Evolutionary conservation across 371 early-diverging fungal species (phyloP).

Genomic region (Phascolomyces articulosus): DNA sequence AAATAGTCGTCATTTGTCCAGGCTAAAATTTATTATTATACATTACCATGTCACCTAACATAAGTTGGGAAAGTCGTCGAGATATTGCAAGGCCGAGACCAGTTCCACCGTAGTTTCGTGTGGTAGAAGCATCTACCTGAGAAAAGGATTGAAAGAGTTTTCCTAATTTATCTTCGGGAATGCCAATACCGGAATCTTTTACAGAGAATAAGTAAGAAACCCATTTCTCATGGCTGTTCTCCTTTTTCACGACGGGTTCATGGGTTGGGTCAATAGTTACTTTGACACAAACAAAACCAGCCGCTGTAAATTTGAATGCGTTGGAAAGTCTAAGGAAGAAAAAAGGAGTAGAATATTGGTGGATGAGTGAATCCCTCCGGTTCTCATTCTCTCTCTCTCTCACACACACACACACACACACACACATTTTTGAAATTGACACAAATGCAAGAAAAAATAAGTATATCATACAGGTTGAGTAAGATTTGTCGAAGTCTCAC

Average conservation of each 20-base stretch:
- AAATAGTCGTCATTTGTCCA: too few species aligned
- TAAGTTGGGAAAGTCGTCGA: constrained; percentile 48
- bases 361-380: too few species aligned
- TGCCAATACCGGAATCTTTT: constrained; percentile 68
- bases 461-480: constrained; percentile 46
- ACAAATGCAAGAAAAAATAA: too few species aligned
- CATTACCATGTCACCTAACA: constrained; percentile 58
- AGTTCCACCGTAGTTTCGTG: constrained; percentile 58
- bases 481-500: constrained; percentile 55
- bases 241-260: not conserved
- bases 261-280: not conserved
- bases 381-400: too few species aligned
- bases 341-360: too few species aligned
- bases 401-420: too few species aligned
- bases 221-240: not conserved
- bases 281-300: constrained; percentile 18
- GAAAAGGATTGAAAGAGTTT: constrained; percentile 64
- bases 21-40: too few species aligned
- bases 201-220: constrained; percentile 47
- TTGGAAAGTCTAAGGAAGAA: constrained; percentile 22
- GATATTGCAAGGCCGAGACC: constrained; percentile 58
- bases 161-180: constrained; percentile 48
- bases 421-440: too few species aligned
- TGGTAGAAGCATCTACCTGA: constrained; percentile 60
- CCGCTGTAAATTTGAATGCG: constrained; percentile 24